Conservation (phyloP, 192 early-diverging fungal genomes). For the Coemansia sp. region DNA sequence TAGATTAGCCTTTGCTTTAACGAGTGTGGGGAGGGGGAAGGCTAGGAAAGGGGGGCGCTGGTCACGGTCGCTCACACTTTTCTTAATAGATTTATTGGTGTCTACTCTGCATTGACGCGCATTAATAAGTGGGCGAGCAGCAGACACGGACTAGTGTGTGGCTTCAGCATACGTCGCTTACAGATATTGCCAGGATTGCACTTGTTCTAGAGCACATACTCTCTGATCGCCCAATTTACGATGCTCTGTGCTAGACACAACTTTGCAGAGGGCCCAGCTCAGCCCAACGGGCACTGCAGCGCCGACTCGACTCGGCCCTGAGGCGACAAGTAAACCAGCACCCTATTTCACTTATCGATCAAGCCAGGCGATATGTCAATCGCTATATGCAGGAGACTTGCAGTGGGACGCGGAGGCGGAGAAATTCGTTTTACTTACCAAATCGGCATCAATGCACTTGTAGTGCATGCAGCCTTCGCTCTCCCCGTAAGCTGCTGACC, state of each 20-base stretch:
- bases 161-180: neutral
- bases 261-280: too few species aligned
- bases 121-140: neutral
- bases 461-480: too few species aligned
- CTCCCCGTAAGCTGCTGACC: too few species aligned
- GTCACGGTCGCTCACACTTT: conserved; percentile 6
- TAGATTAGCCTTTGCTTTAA: neutral
- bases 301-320: neutral
- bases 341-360: too few species aligned
- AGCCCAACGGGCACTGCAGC: too few species aligned
- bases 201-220: conserved; percentile 18
- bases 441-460: too few species aligned
- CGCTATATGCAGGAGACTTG: too few species aligned
- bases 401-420: too few species aligned
- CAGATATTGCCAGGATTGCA: neutral
- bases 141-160: conserved; percentile 1
- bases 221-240: neutral
- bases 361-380: too few species aligned
- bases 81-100: neutral
- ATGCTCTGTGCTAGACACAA: neutral
- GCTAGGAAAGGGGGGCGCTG: neutral
- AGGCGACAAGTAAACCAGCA: too few species aligned
- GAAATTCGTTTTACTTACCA: too few species aligned
- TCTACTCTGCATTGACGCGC: conserved; percentile 6
- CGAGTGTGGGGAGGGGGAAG: neutral